A percentile compares a stretch with the other conserved stretches of the same genome.
Conservation (phyloP, 1,139 yeast genomes). For the Zygosaccharomyces pseudobailii region DNA sequence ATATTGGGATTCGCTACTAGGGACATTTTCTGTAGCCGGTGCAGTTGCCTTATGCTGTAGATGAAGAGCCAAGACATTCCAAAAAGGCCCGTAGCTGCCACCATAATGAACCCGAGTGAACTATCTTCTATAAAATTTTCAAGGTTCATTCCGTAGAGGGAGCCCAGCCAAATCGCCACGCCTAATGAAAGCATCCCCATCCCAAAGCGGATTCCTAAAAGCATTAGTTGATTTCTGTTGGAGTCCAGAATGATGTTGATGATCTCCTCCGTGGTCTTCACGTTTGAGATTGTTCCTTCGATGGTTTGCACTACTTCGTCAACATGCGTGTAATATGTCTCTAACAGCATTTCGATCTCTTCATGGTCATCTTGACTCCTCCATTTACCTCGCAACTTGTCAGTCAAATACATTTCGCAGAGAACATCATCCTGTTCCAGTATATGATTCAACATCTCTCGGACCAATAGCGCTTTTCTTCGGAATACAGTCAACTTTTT, state of each 20-base stretch:
- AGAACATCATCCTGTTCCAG: slow-evolving; percentile 80
- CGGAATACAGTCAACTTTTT: slow-evolving; percentile 75
- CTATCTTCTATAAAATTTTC: slow-evolving; percentile 73
- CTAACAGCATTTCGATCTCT: slow-evolving; percentile 70
- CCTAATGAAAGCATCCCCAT: slow-evolving; percentile 58
- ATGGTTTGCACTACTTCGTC: slow-evolving; percentile 79
- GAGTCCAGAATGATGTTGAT: slow-evolving; percentile 75
- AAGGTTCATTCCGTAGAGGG: slow-evolving; percentile 77
- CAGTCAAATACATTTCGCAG: slow-evolving; percentile 62
- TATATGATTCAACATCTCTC: slow-evolving; percentile 82
- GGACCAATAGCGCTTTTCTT: slow-evolving; percentile 76
- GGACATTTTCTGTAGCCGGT: slow-evolving; percentile 42
- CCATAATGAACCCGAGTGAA: slow-evolving; percentile 47
- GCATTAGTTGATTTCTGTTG: slow-evolving; percentile 72
- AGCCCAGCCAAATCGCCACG: slow-evolving; percentile 63
- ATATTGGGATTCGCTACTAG: slow-evolving; percentile 34
- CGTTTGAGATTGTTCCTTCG: slow-evolving; percentile 63
- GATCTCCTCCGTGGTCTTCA: slow-evolving; percentile 75
- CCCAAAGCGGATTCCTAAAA: slow-evolving; percentile 63
- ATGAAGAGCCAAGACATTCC: slow-evolving; percentile 34
- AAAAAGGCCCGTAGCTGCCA: slow-evolving; percentile 28
- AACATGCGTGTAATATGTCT: slow-evolving; percentile 70
- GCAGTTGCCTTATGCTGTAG: slow-evolving; percentile 38
- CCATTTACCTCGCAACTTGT: slow-evolving; percentile 30
- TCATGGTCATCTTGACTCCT: slow-evolving; percentile 44